Base-by-base conservation (phyloP, 2,329 filamentous ascomycete species). In the Triangularia setosa region DNA sequence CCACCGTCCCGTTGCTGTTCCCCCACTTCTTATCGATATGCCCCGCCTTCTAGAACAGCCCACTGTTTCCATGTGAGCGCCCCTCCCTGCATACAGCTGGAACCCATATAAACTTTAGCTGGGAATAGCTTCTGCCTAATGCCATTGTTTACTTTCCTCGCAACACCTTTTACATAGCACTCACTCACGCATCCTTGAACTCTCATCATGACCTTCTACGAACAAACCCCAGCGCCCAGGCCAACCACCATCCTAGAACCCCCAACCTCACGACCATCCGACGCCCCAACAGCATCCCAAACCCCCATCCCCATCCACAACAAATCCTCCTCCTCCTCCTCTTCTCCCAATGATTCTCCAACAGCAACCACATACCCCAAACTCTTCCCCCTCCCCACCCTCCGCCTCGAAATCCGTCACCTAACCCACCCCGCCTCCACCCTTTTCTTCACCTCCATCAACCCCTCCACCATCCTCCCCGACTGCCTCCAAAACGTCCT, bases 401-500 rank as follows among this genome's bases (percentile, higher is more conserved):
- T 90, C 58, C 84, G 85, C 18, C 80, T 89, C 58, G 81, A 87
- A 71, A 75, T 88, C 68, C 81, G 83, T 58, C 84, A 89, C 71
- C 77, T 89, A 64, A 72, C 74, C 61, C 84, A 88, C 76, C 76
- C 83, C 1, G 91, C 90, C 63, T 79, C 89, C 4, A 74, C 79
- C 30, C 78, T 86, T 67, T 96, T 97, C 76, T 85, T 96, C 64
- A 76, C 78, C 60, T 79, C 87, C 44, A 79, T 92, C 67, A 84
- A 91, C 73, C 83, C 88, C 61, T 78, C 86, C 40, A 78, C 81
- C 18, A 84, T 89, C 60, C 79, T 97, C 53, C 77, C 84, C 60
- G 76, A 79, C 12, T 87, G 90, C 64, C 84, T 93, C 30, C 75
- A 83, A 58, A 84, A 85, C 67, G 92, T 97, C 16, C 83, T 95